Evolutionary conservation across 2,329 filamentous ascomycete species (phyloP).

Genomic region (Phaeomoniella chlamydospora): DNA sequence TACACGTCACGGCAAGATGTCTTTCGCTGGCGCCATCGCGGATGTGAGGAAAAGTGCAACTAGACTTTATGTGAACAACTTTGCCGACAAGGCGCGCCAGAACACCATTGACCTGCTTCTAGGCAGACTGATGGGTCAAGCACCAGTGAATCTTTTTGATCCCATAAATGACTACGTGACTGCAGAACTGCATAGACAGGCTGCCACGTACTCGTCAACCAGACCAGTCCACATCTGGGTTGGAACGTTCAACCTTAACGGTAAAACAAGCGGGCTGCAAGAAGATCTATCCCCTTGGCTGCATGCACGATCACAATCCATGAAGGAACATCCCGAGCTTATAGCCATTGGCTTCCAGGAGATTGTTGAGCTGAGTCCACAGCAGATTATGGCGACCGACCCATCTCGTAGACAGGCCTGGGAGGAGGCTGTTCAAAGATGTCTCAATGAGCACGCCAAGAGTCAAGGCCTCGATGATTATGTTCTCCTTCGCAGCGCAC

Average conservation of each 20-base stretch:
- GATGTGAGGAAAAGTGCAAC: conserved; percentile 91
- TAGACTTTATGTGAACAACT: conserved; percentile 93
- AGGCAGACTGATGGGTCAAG: conserved; percentile 70
- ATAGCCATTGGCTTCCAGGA: conserved; percentile 91
- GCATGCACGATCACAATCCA: conserved; percentile 42
- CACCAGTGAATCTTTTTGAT: conserved; percentile 74
- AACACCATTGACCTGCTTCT: conserved; percentile 90
- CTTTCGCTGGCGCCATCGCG: conserved; percentile 80
- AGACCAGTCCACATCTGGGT: conserved; percentile 66
- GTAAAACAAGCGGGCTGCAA: conserved; percentile 61
- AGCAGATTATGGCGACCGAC: conserved; percentile 98
- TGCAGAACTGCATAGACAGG: conserved; percentile 52
- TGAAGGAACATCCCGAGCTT: conserved; percentile 61
- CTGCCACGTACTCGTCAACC: conserved; percentile 58
- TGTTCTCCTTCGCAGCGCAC: conserved; percentile 77
- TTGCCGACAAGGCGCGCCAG: conserved; percentile 82
- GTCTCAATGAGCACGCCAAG: conserved; percentile 58
- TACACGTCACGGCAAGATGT: conserved; percentile 91
- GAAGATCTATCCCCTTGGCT: conserved; percentile 79
- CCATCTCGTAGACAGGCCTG: conserved; percentile 71
- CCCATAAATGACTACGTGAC: conserved; percentile 87
- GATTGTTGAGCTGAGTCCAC: conserved; percentile 92
- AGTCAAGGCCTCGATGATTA: conserved; percentile 59
- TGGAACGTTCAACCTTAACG: conserved; percentile 92
- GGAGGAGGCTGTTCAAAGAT: conserved; percentile 68